Conservation (phyloP, 148 eudicot species). For the Amaranthus hypochondriacus region DNA sequence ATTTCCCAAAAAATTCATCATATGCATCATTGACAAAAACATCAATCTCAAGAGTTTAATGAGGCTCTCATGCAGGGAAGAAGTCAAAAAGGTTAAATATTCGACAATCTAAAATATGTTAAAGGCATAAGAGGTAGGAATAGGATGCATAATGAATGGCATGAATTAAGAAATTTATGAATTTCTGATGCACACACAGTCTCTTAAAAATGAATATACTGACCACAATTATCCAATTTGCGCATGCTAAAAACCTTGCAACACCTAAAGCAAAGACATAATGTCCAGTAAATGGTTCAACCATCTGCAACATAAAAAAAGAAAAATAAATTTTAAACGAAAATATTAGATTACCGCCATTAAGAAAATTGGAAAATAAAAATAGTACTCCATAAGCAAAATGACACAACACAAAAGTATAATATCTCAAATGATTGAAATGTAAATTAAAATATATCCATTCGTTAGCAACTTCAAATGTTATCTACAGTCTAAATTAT, state of each 20-base stretch:
- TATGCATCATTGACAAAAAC: too few species aligned
- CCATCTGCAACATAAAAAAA: constrained; percentile 44
- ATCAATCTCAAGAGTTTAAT: too few species aligned
- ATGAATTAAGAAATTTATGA: too few species aligned
- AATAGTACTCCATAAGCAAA: not conserved
- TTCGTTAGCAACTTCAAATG: not conserved
- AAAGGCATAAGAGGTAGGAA: too few species aligned
- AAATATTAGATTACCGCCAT: too few species aligned
- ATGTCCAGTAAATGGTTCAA: constrained; percentile 81
- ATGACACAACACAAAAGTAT: not conserved
- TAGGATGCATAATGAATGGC: too few species aligned
- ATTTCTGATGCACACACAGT: too few species aligned
- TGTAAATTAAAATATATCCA: not conserved
- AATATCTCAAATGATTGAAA: not conserved
- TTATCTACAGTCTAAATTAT: too few species aligned
- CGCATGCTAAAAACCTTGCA: constrained; percentile 71
- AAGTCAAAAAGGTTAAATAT: too few species aligned
- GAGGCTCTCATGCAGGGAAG: too few species aligned
- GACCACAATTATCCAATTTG: constrained; percentile 84
- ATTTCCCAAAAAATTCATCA: too few species aligned
- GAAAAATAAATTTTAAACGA: not conserved
- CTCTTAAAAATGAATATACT: not conserved
- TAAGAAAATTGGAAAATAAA: not conserved
- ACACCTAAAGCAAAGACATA: constrained; percentile 86
- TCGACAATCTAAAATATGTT: too few species aligned